Evolutionary conservation across 495 filamentous ascomycete genomes (phyloP).

Genomic region (Penicillium salamii): DNA sequence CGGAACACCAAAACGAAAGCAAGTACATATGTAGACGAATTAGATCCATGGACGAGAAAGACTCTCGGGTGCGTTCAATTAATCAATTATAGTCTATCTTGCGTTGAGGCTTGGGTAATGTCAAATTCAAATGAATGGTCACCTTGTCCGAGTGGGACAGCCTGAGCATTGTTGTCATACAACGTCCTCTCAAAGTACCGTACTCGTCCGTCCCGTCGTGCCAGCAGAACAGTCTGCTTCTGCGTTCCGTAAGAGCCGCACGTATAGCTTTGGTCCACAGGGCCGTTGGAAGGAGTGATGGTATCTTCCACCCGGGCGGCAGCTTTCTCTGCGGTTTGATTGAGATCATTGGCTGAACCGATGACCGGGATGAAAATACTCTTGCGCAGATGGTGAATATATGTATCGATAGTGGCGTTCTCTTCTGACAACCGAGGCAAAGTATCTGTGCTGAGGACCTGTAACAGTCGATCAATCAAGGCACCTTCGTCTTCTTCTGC

Average conservation of each 20-base stretch:
- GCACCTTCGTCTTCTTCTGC: constrained; percentile 54
- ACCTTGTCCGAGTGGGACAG: constrained; percentile 56
- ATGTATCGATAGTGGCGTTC: constrained; percentile 61
- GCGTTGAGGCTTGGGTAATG: constrained; percentile 14
- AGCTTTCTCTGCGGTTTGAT: constrained; percentile 39
- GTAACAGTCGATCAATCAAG: constrained; percentile 69
- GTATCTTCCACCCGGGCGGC: constrained; percentile 36
- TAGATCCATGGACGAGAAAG: background rate
- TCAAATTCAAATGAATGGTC: constrained; percentile 51
- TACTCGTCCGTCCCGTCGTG: constrained; percentile 70
- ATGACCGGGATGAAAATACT: constrained; percentile 84
- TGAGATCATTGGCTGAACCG: constrained; percentile 48
- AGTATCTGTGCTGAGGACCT: constrained; percentile 66
- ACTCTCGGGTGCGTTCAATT: background rate
- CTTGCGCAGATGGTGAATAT: constrained; percentile 65
- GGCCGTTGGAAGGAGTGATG: constrained; percentile 13
- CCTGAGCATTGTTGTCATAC: constrained; percentile 64
- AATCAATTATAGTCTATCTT: background rate
- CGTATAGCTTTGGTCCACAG: constrained; percentile 27
- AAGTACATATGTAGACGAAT: too few species aligned
- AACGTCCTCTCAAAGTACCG: constrained; percentile 82
- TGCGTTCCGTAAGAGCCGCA: constrained; percentile 78
- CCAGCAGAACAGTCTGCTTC: constrained; percentile 82
- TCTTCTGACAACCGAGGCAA: constrained; percentile 57
- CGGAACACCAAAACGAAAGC: background rate